Evolutionary conservation across 2,329 filamentous ascomycete species (phyloP).

Genomic region (Fusarium hostae): DNA sequence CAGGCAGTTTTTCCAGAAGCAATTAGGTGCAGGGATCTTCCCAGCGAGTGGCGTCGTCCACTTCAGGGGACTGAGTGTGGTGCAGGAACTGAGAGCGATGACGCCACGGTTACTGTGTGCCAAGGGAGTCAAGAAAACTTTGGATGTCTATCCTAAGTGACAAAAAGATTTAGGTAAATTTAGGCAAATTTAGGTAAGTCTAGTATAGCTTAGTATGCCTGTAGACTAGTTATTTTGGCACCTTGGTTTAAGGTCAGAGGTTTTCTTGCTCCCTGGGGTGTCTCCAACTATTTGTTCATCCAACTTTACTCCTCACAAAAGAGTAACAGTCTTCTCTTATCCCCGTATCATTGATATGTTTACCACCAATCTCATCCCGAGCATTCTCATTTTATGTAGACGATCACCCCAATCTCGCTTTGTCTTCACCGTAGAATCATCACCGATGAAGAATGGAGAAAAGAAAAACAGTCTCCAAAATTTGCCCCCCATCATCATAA

Average conservation of each 20-base stretch:
- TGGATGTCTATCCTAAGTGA: no score
- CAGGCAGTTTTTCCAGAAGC: slow-evolving; percentile 20
- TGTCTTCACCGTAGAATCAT: not conserved
- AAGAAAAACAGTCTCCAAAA: not conserved
- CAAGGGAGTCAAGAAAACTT: no score
- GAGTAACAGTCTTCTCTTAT: not conserved
- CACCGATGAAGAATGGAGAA: not conserved
- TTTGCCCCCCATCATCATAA: slow-evolving; percentile 29
- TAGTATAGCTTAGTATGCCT: no score
- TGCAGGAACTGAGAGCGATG: slow-evolving; percentile 22
- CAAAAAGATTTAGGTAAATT: no score
- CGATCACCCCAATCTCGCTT: not conserved
- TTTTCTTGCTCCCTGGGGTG: not conserved
- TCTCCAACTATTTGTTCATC: not conserved
- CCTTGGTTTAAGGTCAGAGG: no score
- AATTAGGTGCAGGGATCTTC: slow-evolving; percentile 3
- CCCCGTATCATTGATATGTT: not conserved
- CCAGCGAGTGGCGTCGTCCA: not conserved
- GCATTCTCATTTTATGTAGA: not conserved
- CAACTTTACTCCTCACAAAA: not conserved
- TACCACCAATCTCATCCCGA: no score
- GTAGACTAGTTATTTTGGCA: no score
- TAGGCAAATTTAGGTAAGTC: no score
- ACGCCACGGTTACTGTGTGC: slow-evolving; percentile 8
- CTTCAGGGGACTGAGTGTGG: slow-evolving; percentile 7